phyloP scores from a whole-genome alignment of 371 early-diverging fungal species.

The Modicella reniformis region DNA sequence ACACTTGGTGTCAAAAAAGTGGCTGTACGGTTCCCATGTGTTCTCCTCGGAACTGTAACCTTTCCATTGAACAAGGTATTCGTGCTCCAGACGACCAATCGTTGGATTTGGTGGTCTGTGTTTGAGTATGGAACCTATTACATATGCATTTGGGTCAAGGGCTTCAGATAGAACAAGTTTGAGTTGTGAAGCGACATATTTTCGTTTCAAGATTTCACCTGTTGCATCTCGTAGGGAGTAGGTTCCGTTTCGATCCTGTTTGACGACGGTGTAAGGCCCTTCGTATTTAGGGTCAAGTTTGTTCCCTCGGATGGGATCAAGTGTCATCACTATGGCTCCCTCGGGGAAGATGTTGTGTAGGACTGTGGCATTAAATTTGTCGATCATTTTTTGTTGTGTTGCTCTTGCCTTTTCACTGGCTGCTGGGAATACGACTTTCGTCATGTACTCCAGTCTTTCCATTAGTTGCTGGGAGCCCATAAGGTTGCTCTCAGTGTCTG shows the following conservation, averaged over 20 bases:
- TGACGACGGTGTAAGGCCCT: constrained; percentile 31
- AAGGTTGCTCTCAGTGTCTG: constrained; percentile 7
- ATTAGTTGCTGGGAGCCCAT: constrained; percentile 2
- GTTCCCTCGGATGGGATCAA: constrained; percentile 17
- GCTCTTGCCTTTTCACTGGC: not conserved
- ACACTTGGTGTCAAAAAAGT: constrained; percentile 25
- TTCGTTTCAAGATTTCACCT: constrained; percentile 8
- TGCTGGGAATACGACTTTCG: constrained; percentile 17
- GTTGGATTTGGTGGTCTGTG: constrained; percentile 7
- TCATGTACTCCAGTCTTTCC: constrained; percentile 15
- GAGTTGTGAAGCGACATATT: constrained; percentile 21
- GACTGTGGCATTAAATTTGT: constrained; percentile 15
- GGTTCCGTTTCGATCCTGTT: not conserved
- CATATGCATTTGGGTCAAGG: constrained; percentile 8
- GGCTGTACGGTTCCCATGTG: constrained; percentile 24
- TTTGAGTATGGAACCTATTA: constrained; percentile 17
- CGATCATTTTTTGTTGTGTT: constrained; percentile 18
- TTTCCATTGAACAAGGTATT: constrained; percentile 30
- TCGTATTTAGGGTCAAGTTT: constrained; percentile 17
- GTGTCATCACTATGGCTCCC: constrained; percentile 27
- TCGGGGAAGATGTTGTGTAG: constrained; percentile 26
- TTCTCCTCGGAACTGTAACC: constrained; percentile 26
- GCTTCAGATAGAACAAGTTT: constrained; percentile 25
- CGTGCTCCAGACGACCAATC: constrained; percentile 5
- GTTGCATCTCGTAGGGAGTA: constrained; percentile 20